Percentiles rank a stretch among this genome's conserved stretches.
These are phyloP conservation scores for Sarcomyxa edulis DNA, from an alignment of 768 basidiomycete genomes.

Conservation along the genomic window DNA sequence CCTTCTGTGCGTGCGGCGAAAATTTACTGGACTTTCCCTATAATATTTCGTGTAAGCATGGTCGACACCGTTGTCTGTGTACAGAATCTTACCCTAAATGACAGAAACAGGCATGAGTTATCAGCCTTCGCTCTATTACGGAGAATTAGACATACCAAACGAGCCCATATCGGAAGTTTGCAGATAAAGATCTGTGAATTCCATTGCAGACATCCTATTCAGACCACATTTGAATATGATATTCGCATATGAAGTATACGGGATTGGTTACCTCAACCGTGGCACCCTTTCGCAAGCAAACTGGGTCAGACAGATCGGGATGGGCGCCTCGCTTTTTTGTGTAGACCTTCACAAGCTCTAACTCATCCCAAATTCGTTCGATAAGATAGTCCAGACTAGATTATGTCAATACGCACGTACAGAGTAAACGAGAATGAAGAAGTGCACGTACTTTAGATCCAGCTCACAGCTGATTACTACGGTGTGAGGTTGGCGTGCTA, in stretches of 20 bases:
- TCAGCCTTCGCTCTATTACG: not conserved
- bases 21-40: slow-evolving; percentile 95
- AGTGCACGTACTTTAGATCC: slow-evolving; percentile 73
- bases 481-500: slow-evolving; percentile 76
- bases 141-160: slow-evolving; percentile 62
- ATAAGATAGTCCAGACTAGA: slow-evolving; percentile 66
- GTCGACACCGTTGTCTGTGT: not conserved
- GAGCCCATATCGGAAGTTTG: slow-evolving; percentile 91
- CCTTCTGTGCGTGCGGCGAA: slow-evolving; percentile 90
- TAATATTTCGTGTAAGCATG: slow-evolving; percentile 4
- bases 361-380: slow-evolving; percentile 74
- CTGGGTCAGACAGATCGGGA: slow-evolving; percentile 88
- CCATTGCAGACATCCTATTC: slow-evolving; percentile 82
- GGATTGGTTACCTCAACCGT: slow-evolving; percentile 93
- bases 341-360: slow-evolving; percentile 86
- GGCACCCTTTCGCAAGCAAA: slow-evolving; percentile 86
- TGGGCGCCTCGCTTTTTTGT: slow-evolving; percentile 96
- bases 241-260: slow-evolving; percentile 4
- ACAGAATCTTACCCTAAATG: slow-evolving; percentile 7
- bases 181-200: slow-evolving; percentile 83
- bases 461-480: slow-evolving; percentile 98
- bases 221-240: not conserved
- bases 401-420: too few species aligned
- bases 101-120: not conserved
- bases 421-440: too few species aligned